These are phyloP conservation scores for Escovopsis sp. DNA, from an alignment of 2,329 filamentous ascomycete genomes.

Conservation along the genomic window DNA sequence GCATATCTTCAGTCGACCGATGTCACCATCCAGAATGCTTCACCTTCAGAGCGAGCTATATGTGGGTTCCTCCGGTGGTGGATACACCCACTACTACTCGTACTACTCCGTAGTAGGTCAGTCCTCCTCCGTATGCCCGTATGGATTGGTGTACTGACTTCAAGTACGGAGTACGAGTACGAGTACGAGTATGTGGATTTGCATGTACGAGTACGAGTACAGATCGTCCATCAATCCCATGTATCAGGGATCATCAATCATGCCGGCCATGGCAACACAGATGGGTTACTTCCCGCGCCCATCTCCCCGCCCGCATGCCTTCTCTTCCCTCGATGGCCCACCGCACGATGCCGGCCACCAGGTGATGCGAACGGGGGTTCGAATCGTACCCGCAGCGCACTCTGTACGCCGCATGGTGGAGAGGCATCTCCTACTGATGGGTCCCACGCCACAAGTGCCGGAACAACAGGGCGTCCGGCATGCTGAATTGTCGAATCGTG, in stretches of 20 bases:
- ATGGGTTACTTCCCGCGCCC: conserved; percentile 12
- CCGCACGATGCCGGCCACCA: conserved; percentile 3
- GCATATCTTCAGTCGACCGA: conserved; percentile 4
- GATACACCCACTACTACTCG: conserved; percentile 2
- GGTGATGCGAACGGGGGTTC: neutral
- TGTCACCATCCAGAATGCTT: conserved; percentile 12
- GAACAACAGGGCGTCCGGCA: too few relatives aligned
- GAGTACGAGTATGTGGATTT: too few relatives aligned
- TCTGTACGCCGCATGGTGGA: too few relatives aligned
- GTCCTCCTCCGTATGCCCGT: too few relatives aligned
- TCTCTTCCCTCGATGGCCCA: conserved; percentile 3
- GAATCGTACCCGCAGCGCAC: too few relatives aligned
- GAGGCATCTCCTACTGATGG: neutral
- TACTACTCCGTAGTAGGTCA: neutral
- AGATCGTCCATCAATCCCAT: too few relatives aligned
- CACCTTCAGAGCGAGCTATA: conserved; percentile 5
- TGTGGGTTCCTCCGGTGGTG: conserved; percentile 8
- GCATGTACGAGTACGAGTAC: too few relatives aligned
- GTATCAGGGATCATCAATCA: too few relatives aligned
- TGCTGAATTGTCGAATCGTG: too few relatives aligned
- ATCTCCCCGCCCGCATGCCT: conserved; percentile 5
- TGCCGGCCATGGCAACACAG: conserved; percentile 5
- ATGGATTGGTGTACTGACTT: too few relatives aligned
- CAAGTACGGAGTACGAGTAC: too few relatives aligned
- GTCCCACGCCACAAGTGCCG: too few relatives aligned